Percentiles rank a stretch among this genome's conserved stretches.
phyloP scores from a whole-genome alignment of 768 basidiomycete genomes.

The Podaxis mareebaensis region DNA sequence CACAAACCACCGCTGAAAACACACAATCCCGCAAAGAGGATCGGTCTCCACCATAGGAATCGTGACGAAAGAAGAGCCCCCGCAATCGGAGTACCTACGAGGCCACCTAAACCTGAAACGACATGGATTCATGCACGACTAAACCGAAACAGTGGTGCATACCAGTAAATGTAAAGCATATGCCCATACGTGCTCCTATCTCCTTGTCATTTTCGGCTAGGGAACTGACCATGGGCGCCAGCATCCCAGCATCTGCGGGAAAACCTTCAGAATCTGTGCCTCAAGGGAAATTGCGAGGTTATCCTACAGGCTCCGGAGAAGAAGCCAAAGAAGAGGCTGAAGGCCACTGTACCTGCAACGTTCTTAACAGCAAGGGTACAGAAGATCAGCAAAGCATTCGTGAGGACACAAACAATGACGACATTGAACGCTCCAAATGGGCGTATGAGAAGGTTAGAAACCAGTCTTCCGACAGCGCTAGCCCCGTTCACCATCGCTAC shows the following conservation, averaged over 20 bases:
- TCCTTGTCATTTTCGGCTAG: conserved; percentile 47
- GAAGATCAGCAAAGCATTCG: conserved; percentile 39
- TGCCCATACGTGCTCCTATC: conserved; percentile 56
- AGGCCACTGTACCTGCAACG: conserved; percentile 34
- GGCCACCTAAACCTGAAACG: conserved; percentile 1
- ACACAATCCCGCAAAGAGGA: conserved; percentile 51
- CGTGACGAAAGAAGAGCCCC: conserved; percentile 53
- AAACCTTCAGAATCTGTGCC: conserved; percentile 5
- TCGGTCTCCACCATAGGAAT: conserved; percentile 61
- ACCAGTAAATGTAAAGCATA: conserved; percentile 52
- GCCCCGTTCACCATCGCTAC: conserved; percentile 54
- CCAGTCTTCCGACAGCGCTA: conserved; percentile 46
- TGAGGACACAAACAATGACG: conserved; percentile 33
- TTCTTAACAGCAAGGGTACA: conserved; percentile 41
- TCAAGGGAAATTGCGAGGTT: not conserved
- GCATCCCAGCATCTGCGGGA: conserved; percentile 38
- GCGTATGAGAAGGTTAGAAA: conserved; percentile 43
- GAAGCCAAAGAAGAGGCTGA: conserved; percentile 47
- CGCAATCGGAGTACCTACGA: conserved; percentile 53
- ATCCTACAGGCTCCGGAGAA: conserved; percentile 46
- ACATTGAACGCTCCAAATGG: conserved; percentile 42
- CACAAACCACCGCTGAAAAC: conserved; percentile 30
- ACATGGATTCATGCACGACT: not conserved
- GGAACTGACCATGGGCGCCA: conserved; percentile 43
- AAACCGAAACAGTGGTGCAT: conserved; percentile 9